Base-by-base conservation (phyloP, 305 asterid genomes). In the Plantago rigida region DNA sequence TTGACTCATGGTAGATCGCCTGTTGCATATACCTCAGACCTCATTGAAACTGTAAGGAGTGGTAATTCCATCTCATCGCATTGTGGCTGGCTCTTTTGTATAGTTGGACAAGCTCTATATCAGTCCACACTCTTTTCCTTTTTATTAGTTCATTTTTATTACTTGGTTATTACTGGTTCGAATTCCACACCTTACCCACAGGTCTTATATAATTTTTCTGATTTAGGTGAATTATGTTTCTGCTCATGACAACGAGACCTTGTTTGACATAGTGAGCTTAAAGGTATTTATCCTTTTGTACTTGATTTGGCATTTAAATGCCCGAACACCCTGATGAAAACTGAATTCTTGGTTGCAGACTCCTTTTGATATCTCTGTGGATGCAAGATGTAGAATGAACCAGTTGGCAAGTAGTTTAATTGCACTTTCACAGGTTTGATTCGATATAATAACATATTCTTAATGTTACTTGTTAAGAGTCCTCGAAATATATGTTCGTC, bases 161-260 rank as follows among this genome's bases (percentile, higher is more conserved):
- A 17, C 19, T 13, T 13, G 29, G 34, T n/a, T 36, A 14, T 26
- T 68, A 28, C 26, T 51, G 41, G 59, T 63, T 53, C 62, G 14
- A 12, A 50, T 36, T 42, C 59, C 51, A 59, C 22, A 53, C 53
- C n/a, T 17, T 44, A n/a, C 59, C 26, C 57, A 63, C 62, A 5
- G 13, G 49, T 52, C 47, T 47, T 55, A 19, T 47, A 53, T 49
- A 36, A 36, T 8, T 8, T 47, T 62, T 22, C 55, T 57, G 61
- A 19, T 60, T 65, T 78, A 88, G 99, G 84, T 92, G 66, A 89
- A 92, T 79, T 89, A 92, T 68, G 87, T 86, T 53, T 92, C 99
- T 63, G 97, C 99, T 74, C 99, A 92, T 77, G 97, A 92, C 79
- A 92, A 89, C 34, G 99, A 92, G 69, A 86, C 97, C 61, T 79